phyloP scores from a whole-genome alignment of 805 yeast genomes.

The Tetrapisispora arboricola region DNA sequence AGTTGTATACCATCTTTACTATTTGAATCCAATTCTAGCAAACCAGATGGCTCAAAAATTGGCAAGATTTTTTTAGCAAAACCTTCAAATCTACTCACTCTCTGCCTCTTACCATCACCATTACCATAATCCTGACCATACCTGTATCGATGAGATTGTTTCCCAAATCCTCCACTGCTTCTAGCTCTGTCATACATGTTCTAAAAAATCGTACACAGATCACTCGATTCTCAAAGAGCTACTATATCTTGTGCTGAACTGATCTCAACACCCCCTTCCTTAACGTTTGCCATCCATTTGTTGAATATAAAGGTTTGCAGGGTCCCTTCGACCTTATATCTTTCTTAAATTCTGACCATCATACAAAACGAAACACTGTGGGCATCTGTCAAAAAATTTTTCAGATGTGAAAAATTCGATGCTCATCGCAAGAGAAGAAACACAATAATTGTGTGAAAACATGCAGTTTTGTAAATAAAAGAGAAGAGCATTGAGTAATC shows the following conservation, averaged over 20 bases:
- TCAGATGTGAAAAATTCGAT: background rate
- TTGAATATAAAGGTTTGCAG: no score
- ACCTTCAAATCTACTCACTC: background rate
- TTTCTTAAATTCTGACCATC: background rate
- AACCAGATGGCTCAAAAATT: slow-evolving; percentile 33
- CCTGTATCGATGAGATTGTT: background rate
- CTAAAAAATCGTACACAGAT: no score
- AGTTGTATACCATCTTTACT: slow-evolving; percentile 28
- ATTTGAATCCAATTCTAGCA: slow-evolving; percentile 33
- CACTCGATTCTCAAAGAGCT: no score
- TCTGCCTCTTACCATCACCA: background rate
- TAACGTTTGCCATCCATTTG: no score
- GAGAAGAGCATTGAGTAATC: no score
- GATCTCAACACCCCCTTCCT: no score
- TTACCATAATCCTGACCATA: background rate
- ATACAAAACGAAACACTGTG: background rate
- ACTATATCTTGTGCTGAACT: no score
- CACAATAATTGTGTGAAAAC: background rate
- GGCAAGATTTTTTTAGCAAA: slow-evolving; percentile 12
- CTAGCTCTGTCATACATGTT: no score
- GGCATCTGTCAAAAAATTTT: background rate
- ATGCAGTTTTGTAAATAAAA: no score
- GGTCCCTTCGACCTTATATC: no score
- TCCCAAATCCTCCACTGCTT: background rate
- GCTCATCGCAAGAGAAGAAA: slow-evolving; percentile 11